Evolutionary conservation across 2,329 filamentous ascomycete species (phyloP).

Genomic region (Alternaria conjuncta): DNA sequence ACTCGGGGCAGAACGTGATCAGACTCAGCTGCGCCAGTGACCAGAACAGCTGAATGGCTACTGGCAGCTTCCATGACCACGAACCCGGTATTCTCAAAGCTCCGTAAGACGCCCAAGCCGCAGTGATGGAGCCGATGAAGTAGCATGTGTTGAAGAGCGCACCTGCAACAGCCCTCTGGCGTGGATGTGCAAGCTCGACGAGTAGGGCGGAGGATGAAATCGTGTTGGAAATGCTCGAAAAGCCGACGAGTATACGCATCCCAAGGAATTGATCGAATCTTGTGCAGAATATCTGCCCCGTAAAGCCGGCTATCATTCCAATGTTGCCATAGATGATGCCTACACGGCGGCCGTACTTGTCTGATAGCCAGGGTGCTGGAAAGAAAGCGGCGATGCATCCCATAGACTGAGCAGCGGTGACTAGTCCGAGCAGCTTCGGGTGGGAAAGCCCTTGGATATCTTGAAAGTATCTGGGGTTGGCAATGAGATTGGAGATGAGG

Average conservation of each 20-base stretch:
- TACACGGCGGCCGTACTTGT: conserved; percentile 19
- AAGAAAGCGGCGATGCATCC: conserved; percentile 27
- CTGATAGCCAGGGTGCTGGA: conserved; percentile 24
- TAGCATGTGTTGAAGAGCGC: conserved; percentile 26
- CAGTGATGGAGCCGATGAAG: conserved; percentile 17
- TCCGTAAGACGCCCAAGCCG: conserved; percentile 17
- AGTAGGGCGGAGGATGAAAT: conserved; percentile 16
- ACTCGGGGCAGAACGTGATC: conserved; percentile 56
- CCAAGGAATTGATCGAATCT: conserved; percentile 10
- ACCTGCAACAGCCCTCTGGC: conserved; percentile 17
- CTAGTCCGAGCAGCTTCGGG: conserved; percentile 14
- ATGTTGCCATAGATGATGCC: conserved; percentile 19
- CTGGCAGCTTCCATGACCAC: conserved; percentile 21
- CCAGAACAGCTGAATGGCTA: conserved; percentile 17
- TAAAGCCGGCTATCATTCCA: conserved; percentile 13
- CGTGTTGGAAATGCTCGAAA: conserved; percentile 17
- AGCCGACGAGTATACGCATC: conserved; percentile 15
- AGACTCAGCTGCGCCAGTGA: conserved; percentile 6
- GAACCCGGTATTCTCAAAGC: conserved; percentile 7
- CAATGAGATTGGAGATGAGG: conserved; percentile 22
- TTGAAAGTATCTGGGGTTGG: conserved; percentile 16
- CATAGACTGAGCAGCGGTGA: conserved; percentile 20
- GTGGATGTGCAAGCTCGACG: conserved; percentile 23
- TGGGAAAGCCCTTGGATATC: conserved; percentile 15
- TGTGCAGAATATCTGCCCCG: conserved; percentile 16